Evolutionary conservation across 331 rosid species (phyloP).

Genomic region (Pyracantha coccinea): DNA sequence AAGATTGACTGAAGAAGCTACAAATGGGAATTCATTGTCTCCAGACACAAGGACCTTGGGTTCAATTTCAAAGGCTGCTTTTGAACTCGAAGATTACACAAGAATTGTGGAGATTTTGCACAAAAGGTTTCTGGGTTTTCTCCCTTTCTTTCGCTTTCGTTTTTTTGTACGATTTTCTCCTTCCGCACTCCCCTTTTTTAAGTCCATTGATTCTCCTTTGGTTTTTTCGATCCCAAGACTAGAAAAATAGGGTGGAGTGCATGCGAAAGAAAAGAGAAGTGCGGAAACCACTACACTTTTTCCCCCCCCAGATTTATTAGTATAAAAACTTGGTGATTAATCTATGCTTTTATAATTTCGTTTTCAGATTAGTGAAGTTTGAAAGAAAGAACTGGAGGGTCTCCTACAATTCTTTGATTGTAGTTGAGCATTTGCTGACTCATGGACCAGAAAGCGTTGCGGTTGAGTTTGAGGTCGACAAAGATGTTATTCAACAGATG

Average conservation of each 20-base stretch:
- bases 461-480: slow-evolving; percentile 62
- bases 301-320: background rate
- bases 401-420: slow-evolving; percentile 65
- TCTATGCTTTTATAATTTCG: background rate
- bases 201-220: too few relatives aligned
- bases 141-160: background rate
- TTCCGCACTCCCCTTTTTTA: background rate
- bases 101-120: slow-evolving; percentile 88
- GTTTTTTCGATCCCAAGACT: background rate
- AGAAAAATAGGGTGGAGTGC: background rate
- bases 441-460: slow-evolving; percentile 95
- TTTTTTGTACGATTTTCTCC: background rate
- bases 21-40: slow-evolving; percentile 60
- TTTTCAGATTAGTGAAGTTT: slow-evolving; percentile 53
- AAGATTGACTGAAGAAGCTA: slow-evolving; percentile 89
- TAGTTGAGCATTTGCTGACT: slow-evolving; percentile 73
- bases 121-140: slow-evolving; percentile 33
- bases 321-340: background rate
- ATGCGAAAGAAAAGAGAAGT: background rate
- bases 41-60: slow-evolving; percentile 58
- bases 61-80: slow-evolving; percentile 92
- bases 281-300: background rate
- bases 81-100: slow-evolving; percentile 80
- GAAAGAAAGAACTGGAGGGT: slow-evolving; percentile 83
- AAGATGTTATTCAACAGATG: slow-evolving; percentile 52